Percentiles rank a stretch among this genome's conserved stretches.
Conservation (phyloP, 75 land plant species). For the Azolla pinnata region DNA sequence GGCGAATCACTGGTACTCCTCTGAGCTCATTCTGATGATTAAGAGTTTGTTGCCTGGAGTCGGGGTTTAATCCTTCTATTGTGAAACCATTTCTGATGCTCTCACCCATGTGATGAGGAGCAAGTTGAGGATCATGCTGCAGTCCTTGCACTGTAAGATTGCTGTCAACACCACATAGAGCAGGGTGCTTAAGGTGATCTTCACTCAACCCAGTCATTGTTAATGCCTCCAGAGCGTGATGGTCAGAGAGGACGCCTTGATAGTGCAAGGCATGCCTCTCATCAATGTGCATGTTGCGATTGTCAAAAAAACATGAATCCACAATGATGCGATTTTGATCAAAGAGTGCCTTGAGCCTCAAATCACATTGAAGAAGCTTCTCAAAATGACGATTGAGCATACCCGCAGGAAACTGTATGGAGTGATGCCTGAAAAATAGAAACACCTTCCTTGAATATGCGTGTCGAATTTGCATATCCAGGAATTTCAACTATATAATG, state of each 20-base stretch:
- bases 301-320: conserved; percentile 5
- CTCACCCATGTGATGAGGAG: neutral
- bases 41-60: neutral
- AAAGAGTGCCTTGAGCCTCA: conserved; percentile 29
- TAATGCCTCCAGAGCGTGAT: conserved; percentile 1
- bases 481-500: too few relatives aligned
- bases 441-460: too few relatives aligned
- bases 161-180: too few relatives aligned
- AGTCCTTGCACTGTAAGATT: neutral
- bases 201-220: too few relatives aligned
- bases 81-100: neutral
- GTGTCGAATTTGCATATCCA: too few relatives aligned
- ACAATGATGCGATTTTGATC: conserved; percentile 9
- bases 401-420: conserved; percentile 52
- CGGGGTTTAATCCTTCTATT: neutral
- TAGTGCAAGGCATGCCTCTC: conserved; percentile 9
- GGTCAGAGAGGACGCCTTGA: neutral
- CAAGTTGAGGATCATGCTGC: neutral
- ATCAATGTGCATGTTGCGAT: conserved; percentile 10
- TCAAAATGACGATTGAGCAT: conserved; percentile 61
- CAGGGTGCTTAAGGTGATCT: too few relatives aligned
- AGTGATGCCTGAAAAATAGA: conserved; percentile 44
- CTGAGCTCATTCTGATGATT: neutral
- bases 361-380: conserved; percentile 65
- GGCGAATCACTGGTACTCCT: neutral